Evolutionary conservation across 2,329 filamentous ascomycete genomes (phyloP).

Genomic region (Fusarium xyrophilum): DNA sequence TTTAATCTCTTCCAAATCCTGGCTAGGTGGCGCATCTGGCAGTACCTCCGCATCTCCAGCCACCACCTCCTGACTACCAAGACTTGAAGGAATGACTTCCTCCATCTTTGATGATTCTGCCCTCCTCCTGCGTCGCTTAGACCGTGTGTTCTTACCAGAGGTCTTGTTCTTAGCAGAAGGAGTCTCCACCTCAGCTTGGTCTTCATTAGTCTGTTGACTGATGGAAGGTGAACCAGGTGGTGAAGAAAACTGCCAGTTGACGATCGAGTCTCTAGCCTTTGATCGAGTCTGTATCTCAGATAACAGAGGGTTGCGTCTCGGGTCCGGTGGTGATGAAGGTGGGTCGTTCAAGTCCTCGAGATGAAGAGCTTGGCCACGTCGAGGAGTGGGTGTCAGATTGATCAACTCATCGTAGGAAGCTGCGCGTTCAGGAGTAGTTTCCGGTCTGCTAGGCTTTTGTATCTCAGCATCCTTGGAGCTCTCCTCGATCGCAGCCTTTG

Average conservation of each 20-base stretch:
- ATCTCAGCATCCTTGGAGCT: constrained; percentile 15
- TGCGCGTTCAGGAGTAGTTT: constrained; percentile 56
- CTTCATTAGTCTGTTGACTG: constrained; percentile 38
- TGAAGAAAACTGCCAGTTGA: constrained; percentile 64
- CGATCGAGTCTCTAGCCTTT: constrained; percentile 43
- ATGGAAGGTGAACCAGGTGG: constrained; percentile 60
- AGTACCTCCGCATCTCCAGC: constrained; percentile 1
- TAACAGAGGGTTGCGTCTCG: constrained; percentile 59
- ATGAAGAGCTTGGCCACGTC: constrained; percentile 59
- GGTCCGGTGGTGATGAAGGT: constrained; percentile 65
- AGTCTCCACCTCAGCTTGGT: constrained; percentile 14
- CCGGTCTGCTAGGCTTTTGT: constrained; percentile 38
- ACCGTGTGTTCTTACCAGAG: constrained; percentile 11
- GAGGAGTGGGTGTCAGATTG: constrained; percentile 66
- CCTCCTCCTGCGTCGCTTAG: constrained; percentile 28
- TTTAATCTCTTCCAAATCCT: constrained; percentile 7
- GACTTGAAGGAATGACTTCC: constrained; percentile 44
- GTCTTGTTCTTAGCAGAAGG: not conserved
- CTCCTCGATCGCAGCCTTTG: constrained; percentile 31
- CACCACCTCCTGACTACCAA: constrained; percentile 30
- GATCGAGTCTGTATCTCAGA: constrained; percentile 61
- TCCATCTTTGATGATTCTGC: constrained; percentile 19
- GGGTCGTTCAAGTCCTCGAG: constrained; percentile 61
- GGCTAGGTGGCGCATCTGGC: not conserved
- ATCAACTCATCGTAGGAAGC: constrained; percentile 59